Evolutionary conservation across 805 yeast genomes (phyloP), one percentile per base, ranked within the genome.

Genomic region (Ogataea nakhonphanomensis): DNA sequence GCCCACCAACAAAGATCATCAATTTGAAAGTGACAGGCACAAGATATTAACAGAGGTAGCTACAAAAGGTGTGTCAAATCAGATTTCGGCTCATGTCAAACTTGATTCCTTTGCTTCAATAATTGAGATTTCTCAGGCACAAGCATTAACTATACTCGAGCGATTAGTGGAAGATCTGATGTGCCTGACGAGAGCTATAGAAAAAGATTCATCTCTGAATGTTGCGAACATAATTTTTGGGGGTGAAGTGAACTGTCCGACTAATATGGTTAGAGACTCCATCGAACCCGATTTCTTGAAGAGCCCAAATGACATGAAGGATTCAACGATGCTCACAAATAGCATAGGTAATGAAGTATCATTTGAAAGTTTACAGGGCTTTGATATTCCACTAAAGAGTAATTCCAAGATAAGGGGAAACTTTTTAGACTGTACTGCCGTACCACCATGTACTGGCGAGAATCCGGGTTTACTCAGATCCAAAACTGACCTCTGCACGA

Each of bases 371-470:
- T 12, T 8, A 12, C 29, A 26, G 14, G 29, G 15, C 5, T 39
- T 62, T 27, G 67, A 61, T 13, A 43, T 62, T 6, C 61, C 62
- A 5, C 26, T 62, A 11, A 41, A 51, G 29, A 51, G 48, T 32
- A 39, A 39, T 9, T 55, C 64, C 1, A 55, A 43, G 30, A 51
- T 62, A 26, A 26, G 29, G n/a, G 8, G 12, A 14, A 26, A 26
- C 14, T 26, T 26, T 26, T 17, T 17, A 5, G 20, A 17, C 5
- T 17, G 20, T 17, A 17, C 20, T 17, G 20, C 5, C 20, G 20
- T 4, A 5, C 20, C 20, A 17, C 20, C 20, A 17, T 5, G 5
- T 17, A 17, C 20, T 17, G 20, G 20, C 5, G 20, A 17, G 20
- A 5, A 17, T 17, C 20, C 5, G 20, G 20, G 20, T 17, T 17